These are phyloP conservation scores for Pisolithus thermaeus DNA, from an alignment of 1,284 basidiomycete species.

Conservation along the genomic window DNA sequence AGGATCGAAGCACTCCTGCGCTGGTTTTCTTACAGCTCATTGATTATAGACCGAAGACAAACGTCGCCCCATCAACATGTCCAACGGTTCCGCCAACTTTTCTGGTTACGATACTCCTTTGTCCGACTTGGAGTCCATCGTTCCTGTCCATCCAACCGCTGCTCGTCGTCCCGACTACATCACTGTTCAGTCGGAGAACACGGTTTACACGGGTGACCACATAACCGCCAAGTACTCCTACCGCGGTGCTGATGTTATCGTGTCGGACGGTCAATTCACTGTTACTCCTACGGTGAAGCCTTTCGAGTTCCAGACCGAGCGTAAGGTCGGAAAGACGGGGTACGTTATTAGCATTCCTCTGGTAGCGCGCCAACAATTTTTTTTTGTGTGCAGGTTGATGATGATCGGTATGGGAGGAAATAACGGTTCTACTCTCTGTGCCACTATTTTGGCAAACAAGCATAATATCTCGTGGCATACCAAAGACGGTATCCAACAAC, in stretches of 20 bases:
- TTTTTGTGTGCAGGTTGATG: conserved; percentile 64
- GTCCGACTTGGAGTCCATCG: conserved; percentile 57
- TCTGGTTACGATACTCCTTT: conserved; percentile 61
- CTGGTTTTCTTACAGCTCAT: conserved; percentile 51
- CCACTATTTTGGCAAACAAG: conserved; percentile 94
- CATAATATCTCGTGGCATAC: conserved; percentile 95
- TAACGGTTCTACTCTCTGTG: conserved; percentile 93
- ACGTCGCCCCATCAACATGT: conserved; percentile 11
- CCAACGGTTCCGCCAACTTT: conserved; percentile 31
- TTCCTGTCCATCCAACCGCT: conserved; percentile 81
- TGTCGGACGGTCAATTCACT: conserved; percentile 66
- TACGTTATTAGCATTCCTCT: conserved; percentile 37
- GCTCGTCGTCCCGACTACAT: conserved; percentile 72
- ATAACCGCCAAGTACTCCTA: conserved; percentile 84
- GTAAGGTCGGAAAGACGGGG: conserved; percentile 91
- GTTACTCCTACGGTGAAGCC: conserved; percentile 74
- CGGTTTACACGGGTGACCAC: conserved; percentile 73
- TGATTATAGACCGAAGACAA: conserved; percentile 29
- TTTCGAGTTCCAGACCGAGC: conserved; percentile 90
- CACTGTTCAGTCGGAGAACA: conserved; percentile 81
- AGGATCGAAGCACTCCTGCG: conserved; percentile 67
- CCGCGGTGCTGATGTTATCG: conserved; percentile 72
- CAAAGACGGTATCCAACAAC: conserved; percentile 87
- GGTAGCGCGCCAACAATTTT: conserved; percentile 4
- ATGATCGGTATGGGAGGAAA: conserved; percentile 97